Evolutionary conservation across 257 asterid genomes (phyloP).

Genomic region (Phtheirospermum japonicum): DNA sequence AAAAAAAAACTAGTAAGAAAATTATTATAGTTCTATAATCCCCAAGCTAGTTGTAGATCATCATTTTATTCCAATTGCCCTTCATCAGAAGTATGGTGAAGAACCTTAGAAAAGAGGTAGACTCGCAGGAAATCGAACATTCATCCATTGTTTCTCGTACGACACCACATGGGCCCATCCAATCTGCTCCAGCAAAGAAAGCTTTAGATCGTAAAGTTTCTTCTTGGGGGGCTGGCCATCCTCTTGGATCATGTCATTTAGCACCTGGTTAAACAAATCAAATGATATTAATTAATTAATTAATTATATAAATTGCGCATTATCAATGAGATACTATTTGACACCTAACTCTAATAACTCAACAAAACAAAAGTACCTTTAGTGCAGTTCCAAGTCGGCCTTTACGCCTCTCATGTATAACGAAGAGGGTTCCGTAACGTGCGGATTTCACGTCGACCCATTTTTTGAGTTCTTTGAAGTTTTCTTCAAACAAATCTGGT

Average conservation of each 20-base stretch:
- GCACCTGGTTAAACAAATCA: slow-evolving; percentile 42
- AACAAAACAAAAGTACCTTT: slow-evolving; percentile 49
- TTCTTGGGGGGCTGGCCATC: slow-evolving; percentile 82
- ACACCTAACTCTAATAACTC: not conserved
- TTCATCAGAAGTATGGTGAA: no score
- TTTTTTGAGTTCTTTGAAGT: slow-evolving; percentile 81
- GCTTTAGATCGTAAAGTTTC: slow-evolving; percentile 72
- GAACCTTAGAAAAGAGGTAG: slow-evolving; percentile 67
- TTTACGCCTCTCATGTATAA: slow-evolving; percentile 65
- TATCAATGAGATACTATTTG: not conserved
- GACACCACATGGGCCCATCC: slow-evolving; percentile 78
- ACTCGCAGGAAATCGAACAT: slow-evolving; percentile 63
- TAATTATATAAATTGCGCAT: not conserved
- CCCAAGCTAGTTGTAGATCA: no score
- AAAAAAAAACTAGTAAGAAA: no score
- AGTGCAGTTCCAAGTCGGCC: slow-evolving; percentile 84
- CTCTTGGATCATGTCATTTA: slow-evolving; percentile 73
- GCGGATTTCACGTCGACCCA: slow-evolving; percentile 86
- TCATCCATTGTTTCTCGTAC: slow-evolving; percentile 86
- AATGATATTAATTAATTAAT: slow-evolving; percentile 1
- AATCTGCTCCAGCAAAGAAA: slow-evolving; percentile 61
- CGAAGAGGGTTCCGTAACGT: slow-evolving; percentile 63
- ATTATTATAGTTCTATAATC: no score
- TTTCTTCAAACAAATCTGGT: slow-evolving; percentile 66
- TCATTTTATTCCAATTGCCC: no score